Evolutionary conservation across 2,329 filamentous ascomycete species (phyloP).

Genomic region (Zymoseptoria passerinii): DNA sequence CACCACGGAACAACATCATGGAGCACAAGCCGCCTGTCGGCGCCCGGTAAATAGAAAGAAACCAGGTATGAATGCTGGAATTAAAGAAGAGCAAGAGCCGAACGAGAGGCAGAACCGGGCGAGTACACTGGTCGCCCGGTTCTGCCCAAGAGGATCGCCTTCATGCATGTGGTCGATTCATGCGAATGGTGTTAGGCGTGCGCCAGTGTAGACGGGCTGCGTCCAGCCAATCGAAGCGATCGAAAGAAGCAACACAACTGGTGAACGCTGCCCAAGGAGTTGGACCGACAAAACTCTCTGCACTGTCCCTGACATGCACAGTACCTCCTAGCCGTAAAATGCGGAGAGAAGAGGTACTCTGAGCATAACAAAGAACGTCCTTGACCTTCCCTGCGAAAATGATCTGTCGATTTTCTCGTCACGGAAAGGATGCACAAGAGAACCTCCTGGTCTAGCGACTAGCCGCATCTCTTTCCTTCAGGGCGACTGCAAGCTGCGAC

Average conservation of each 20-base stretch:
- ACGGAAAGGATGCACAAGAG: neutral
- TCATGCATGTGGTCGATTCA: neutral
- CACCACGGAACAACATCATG: neutral
- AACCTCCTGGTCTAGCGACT: neutral
- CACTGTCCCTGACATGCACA: neutral
- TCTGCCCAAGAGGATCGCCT: neutral
- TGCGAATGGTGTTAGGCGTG: neutral
- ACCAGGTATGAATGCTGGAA: neutral
- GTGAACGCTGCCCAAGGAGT: neutral
- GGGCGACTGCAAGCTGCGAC: neutral
- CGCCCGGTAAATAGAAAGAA: slow-evolving; percentile 1
- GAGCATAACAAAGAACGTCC: neutral
- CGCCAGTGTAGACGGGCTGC: neutral
- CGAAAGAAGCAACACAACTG: neutral
- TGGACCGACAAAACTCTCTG: neutral
- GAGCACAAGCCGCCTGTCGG: neutral
- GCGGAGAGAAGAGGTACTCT: neutral
- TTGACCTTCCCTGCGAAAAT: neutral
- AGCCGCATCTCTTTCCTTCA: neutral
- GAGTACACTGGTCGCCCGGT: too few species aligned
- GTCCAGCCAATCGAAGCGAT: neutral
- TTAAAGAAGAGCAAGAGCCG: slow-evolving; percentile 3
- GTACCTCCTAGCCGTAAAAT: neutral
- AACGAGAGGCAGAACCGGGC: slow-evolving; percentile 2
- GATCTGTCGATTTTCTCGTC: neutral